A percentile compares a stretch with the other conserved stretches of the same genome.
Evolutionary conservation across 305 asterid genomes (phyloP).

Genomic region (Fraxinus sp.): DNA sequence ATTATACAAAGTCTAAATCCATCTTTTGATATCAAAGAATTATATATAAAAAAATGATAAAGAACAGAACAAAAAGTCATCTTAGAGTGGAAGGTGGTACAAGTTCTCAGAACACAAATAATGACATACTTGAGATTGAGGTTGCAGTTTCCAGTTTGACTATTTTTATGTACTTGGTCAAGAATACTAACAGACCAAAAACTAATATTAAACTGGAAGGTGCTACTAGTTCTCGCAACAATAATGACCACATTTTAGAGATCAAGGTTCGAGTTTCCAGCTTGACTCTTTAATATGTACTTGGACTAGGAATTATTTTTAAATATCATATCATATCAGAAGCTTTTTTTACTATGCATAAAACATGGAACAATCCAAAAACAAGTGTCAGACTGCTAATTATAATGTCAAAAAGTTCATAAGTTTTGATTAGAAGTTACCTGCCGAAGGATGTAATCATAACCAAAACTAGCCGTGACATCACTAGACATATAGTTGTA

Average conservation of each 20-base stretch:
- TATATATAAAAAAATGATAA: not conserved
- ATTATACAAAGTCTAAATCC: not conserved
- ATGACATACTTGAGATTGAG: not conserved
- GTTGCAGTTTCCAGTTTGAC: not conserved
- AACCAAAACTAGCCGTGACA: slow-evolving; percentile 86
- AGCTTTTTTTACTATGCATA: not conserved
- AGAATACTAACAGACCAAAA: not conserved
- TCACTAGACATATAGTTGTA: slow-evolving; percentile 83
- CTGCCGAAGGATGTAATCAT: slow-evolving; percentile 91
- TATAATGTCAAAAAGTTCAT: not conserved
- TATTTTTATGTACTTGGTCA: not conserved
- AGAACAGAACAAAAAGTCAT: not conserved
- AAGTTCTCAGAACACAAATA: not conserved
- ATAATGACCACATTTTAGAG: not conserved
- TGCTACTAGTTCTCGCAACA: not conserved
- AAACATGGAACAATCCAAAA: not conserved
- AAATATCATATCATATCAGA: not conserved
- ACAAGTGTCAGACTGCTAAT: not conserved
- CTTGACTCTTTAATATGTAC: not conserved
- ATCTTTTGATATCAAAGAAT: not conserved
- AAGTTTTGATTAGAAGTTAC: slow-evolving; percentile 36
- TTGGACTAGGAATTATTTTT: not conserved
- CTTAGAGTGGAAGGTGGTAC: not conserved
- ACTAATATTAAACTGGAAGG: not conserved
- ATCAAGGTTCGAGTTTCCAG: not conserved